Conservation (phyloP, 345 rosid genomes). For the Lepidium sativum region DNA sequence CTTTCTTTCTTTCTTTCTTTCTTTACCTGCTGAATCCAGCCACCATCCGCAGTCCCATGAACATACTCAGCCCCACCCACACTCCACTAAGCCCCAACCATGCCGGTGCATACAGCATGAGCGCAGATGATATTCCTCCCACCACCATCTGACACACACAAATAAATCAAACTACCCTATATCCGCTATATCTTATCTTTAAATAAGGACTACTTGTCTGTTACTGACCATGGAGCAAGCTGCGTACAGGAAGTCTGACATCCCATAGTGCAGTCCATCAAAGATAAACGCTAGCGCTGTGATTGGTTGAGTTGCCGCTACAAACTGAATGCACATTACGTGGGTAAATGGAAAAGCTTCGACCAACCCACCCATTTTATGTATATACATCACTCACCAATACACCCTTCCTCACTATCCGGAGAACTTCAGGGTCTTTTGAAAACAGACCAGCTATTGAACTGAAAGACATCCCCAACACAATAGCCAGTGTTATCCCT, state of each 20-base stretch:
- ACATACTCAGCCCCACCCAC: conserved; percentile 83
- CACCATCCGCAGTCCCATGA: conserved; percentile 71
- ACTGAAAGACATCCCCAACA: conserved; percentile 60
- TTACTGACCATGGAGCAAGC: conserved; percentile 56
- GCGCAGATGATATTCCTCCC: conserved; percentile 55
- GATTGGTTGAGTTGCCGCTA: conserved; percentile 81
- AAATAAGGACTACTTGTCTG: not conserved
- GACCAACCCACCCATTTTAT: not conserved
- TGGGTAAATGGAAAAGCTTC: not conserved
- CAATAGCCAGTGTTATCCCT: conserved; percentile 59
- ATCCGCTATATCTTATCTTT: not conserved
- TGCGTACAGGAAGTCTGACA: conserved; percentile 87
- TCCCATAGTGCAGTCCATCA: conserved; percentile 93
- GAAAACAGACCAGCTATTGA: conserved; percentile 73
- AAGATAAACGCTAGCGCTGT: conserved; percentile 85
- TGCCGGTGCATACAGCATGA: conserved; percentile 53
- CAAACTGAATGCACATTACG: conserved; percentile 43
- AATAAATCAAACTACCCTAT: not conserved
- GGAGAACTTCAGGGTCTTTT: conserved; percentile 61
- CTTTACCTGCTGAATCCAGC: conserved; percentile 75
- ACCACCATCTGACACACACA: conserved; percentile 41
- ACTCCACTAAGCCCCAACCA: conserved; percentile 68
- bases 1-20: no score
- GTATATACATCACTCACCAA: conserved; percentile 43
- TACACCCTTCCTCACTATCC: conserved; percentile 61